A percentile compares a stretch with the other conserved stretches of the same genome.
phyloP scores from a whole-genome alignment of 345 rosid species.

The Gossypium turneri region DNA sequence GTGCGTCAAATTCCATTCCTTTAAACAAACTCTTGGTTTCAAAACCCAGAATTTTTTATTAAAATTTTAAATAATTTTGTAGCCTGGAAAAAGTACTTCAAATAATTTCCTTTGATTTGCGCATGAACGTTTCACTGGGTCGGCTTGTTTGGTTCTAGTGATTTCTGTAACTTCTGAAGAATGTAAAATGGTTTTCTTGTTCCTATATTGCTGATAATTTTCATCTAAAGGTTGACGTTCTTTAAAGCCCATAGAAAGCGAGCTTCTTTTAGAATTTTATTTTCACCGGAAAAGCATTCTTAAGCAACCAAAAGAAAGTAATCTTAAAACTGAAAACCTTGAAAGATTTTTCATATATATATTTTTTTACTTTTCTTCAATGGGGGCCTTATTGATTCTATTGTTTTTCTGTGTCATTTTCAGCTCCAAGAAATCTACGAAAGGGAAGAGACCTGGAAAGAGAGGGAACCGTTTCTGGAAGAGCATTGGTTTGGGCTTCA shows the following conservation, averaged over 20 bases:
- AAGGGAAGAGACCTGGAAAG: background rate
- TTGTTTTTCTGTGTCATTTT: no score
- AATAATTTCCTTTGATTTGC: no score
- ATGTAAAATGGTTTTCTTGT: background rate
- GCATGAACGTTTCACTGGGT: background rate
- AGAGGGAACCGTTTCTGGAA: background rate
- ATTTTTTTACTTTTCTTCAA: background rate
- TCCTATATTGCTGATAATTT: background rate
- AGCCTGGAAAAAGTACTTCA: no score
- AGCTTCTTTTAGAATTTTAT: no score
- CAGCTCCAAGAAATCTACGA: background rate
- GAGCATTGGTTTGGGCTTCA: background rate
- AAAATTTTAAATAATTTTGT: no score
- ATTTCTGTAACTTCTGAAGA: background rate
- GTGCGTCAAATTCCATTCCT: no score
- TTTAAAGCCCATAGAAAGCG: no score
- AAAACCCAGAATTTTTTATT: no score
- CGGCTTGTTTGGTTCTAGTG: background rate
- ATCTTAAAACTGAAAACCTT: background rate
- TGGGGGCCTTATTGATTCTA: background rate
- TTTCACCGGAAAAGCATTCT: background rate
- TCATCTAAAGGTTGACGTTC: no score
- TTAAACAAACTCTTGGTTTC: no score
- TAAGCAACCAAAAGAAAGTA: background rate
- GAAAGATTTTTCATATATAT: no score